phyloP scores from a whole-genome alignment of 331 rosid species.

The Cydonia oblonga region DNA sequence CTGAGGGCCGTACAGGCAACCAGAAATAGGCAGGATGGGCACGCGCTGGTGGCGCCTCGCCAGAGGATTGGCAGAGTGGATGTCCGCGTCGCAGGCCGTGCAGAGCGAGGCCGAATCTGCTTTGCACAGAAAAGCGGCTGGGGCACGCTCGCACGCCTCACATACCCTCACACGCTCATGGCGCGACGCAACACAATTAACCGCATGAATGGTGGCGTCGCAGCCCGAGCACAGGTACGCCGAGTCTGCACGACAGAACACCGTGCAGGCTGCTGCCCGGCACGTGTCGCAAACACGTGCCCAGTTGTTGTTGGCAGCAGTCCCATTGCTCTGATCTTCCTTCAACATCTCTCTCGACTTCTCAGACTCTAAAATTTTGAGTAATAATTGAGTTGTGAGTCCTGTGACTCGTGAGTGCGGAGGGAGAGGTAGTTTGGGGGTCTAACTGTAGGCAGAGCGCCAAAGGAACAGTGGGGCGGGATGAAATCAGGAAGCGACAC shows the following conservation, averaged over 20 bases:
- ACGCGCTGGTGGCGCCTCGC: constrained; percentile 95
- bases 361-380: background rate
- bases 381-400: background rate
- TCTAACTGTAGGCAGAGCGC: background rate
- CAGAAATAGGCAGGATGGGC: constrained; percentile 52
- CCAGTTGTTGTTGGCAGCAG: constrained; percentile 14
- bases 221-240: constrained; percentile 50
- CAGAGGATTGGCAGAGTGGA: constrained; percentile 86
- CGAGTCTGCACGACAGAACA: constrained; percentile 55
- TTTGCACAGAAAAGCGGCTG: constrained; percentile 79
- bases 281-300: constrained; percentile 64
- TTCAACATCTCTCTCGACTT: constrained; percentile 24
- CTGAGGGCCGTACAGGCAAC: constrained; percentile 20
- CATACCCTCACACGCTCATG: constrained; percentile 87
- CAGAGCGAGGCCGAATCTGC: constrained; percentile 91
- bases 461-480: background rate
- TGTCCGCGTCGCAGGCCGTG: constrained; percentile 61
- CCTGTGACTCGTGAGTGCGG: background rate
- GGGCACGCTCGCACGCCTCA: constrained; percentile 79
- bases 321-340: constrained; percentile 5
- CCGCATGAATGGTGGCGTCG: constrained; percentile 52
- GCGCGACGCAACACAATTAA: constrained; percentile 33
- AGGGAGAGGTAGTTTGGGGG: background rate
- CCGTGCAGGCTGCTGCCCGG: constrained; percentile 40
- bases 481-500: constrained; percentile 36